These are phyloP conservation scores for Metarhizium anisopliae DNA, from an alignment of 2,329 filamentous ascomycete species.

Conservation along the genomic window DNA sequence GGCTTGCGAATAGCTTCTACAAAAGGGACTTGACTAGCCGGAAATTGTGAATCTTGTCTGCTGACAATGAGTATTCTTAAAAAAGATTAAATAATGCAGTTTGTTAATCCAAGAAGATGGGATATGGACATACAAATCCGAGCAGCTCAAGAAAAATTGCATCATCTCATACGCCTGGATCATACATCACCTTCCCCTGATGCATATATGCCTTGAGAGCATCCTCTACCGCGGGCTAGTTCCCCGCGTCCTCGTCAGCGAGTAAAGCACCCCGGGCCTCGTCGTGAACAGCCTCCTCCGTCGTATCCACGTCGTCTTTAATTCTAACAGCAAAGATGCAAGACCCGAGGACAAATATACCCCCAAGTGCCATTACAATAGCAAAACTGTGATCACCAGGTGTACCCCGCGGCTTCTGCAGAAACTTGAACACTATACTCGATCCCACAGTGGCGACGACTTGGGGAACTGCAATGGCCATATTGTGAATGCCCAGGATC, in stretches of 20 bases:
- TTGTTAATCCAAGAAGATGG: neutral
- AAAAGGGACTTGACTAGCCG: neutral
- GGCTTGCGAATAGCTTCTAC: too few species aligned
- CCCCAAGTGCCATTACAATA: slow-evolving; percentile 79
- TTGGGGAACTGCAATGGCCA: slow-evolving; percentile 84
- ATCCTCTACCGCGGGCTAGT: neutral
- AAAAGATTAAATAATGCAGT: neutral
- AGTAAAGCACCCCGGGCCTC: slow-evolving; percentile 23
- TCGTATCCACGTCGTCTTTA: slow-evolving; percentile 44
- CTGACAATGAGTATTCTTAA: neutral
- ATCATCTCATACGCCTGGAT: neutral
- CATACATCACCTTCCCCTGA: neutral
- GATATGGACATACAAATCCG: neutral
- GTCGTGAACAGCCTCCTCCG: slow-evolving; percentile 28
- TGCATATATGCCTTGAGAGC: neutral
- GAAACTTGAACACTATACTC: slow-evolving; percentile 71
- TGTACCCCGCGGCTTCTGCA: slow-evolving; percentile 79
- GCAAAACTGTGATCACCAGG: slow-evolving; percentile 82
- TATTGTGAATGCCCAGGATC: slow-evolving; percentile 91
- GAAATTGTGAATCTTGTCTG: neutral
- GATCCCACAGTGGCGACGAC: slow-evolving; percentile 82
- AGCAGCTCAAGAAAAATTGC: neutral
- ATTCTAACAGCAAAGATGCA: slow-evolving; percentile 64
- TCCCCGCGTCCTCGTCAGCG: neutral
- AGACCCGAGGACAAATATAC: slow-evolving; percentile 66